Percentiles rank a stretch among this genome's conserved stretches.
Conservation (phyloP, 2,329 filamentous ascomycete genomes). For the Alternaria triticina region DNA sequence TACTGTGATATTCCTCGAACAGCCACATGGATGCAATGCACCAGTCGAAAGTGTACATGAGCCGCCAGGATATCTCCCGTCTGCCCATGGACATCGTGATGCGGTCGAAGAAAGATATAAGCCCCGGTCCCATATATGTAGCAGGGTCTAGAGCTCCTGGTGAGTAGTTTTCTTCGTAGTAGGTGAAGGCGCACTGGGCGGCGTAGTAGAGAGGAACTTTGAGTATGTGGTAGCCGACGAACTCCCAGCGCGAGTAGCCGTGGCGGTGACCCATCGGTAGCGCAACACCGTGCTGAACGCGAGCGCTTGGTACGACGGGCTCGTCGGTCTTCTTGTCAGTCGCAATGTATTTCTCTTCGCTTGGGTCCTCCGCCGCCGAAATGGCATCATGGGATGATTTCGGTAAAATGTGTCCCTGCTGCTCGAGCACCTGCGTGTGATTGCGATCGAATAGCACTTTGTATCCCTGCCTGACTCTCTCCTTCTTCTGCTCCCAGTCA, state of each 20-base stretch:
- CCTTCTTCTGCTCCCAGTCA: slow-evolving; percentile 5
- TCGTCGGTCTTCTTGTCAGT: slow-evolving; percentile 10
- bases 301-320: neutral
- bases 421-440: neutral
- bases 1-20: slow-evolving; percentile 19
- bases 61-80: slow-evolving; percentile 2
- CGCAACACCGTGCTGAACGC: neutral
- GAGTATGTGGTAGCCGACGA: slow-evolving; percentile 1
- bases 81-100: slow-evolving; percentile 6
- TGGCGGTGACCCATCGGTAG: neutral
- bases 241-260: slow-evolving; percentile 2
- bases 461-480: slow-evolving; percentile 7
- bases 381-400: neutral
- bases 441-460: slow-evolving; percentile 19
- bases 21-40: slow-evolving; percentile 18
- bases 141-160: neutral
- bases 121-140: neutral
- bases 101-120: slow-evolving; percentile 7
- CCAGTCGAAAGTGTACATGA: slow-evolving; percentile 11
- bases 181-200: neutral
- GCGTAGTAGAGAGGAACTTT: neutral
- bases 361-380: neutral
- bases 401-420: neutral
- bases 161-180: neutral
- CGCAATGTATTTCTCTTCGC: neutral